Base-by-base conservation (phyloP, 2,329 filamentous ascomycete genomes). In the Aureobasidium musti region DNA sequence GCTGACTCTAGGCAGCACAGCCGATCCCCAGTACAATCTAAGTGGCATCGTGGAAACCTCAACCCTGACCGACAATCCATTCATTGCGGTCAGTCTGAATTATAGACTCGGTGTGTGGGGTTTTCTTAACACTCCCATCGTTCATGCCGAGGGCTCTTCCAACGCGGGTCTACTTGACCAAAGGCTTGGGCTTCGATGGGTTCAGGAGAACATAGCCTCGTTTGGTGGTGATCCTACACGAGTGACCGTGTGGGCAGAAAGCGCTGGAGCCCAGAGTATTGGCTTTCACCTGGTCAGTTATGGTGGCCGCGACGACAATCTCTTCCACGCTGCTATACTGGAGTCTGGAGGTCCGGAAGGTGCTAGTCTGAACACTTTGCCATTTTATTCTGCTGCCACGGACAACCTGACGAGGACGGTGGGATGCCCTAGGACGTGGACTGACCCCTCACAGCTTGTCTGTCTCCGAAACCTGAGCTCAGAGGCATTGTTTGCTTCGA, bases 131-230 rank as follows among this genome's bases (percentile, higher is more conserved):
- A 79, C 80, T 71, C 79, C 69, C 73, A 80, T 76, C 70, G 72
- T 84, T 39, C 74, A 70, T n/a, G 67, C 67, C 2, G 70, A 72
- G 50, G 81, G 82, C 3, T 77, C 78, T 45, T 78, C 81, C 5
- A 92, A 91, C 71, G 75, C 88, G 23, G 89, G 89, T 1, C 76
- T 90, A 68, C 80, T 82, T 69, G 88, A 90, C 72, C 87, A 90
- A 75, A 80, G 83, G 67, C 72, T 83, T 17, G 79, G 85, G 14
- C 78, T 90, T 26, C 76, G 81, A 66, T 90, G 87, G 88, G 82
- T 89, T 30, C 79, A 80, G 68, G 78, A 82, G 30, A 89, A 89
- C 74, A 84, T 88, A 64, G 81, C 74, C 6, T 77, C 75, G 4
- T 88, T 90, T 75, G 87, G 87, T 0, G 88, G 87, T 2, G 83